Percentiles rank a stretch among this genome's conserved stretches.
phyloP scores from a whole-genome alignment of 2,329 filamentous ascomycete species.

The Ceratocystis papillata region DNA sequence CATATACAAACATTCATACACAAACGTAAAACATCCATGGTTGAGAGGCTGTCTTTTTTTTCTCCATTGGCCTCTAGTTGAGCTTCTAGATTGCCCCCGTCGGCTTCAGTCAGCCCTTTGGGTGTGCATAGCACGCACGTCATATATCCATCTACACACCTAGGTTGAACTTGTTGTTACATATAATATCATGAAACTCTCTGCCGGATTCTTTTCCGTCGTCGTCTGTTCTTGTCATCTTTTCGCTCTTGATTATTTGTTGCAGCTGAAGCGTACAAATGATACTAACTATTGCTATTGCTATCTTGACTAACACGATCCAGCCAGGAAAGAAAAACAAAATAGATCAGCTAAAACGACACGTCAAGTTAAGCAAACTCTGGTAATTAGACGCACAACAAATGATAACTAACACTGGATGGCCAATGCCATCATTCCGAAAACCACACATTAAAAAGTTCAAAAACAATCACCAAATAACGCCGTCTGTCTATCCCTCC shows the following conservation, averaged over 20 bases:
- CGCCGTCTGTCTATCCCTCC: neutral
- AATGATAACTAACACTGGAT: no score
- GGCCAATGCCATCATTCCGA: no score
- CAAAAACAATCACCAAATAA: neutral
- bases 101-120: neutral
- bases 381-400: no score
- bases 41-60: neutral
- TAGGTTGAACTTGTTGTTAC: constrained; percentile 1
- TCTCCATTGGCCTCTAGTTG: neutral
- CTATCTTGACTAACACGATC: no score
- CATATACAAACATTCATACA: no score
- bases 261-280: neutral
- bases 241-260: neutral
- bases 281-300: neutral
- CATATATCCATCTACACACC: neutral
- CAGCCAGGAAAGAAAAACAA: neutral
- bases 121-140: neutral
- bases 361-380: no score
- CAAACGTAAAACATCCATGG: neutral
- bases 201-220: neutral
- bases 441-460: neutral
- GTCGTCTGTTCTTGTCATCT: neutral
- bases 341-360: neutral
- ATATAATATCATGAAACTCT: neutral
- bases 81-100: neutral